Conservation (phyloP, 2,329 filamentous ascomycete species). For the Fusarium humuli region DNA sequence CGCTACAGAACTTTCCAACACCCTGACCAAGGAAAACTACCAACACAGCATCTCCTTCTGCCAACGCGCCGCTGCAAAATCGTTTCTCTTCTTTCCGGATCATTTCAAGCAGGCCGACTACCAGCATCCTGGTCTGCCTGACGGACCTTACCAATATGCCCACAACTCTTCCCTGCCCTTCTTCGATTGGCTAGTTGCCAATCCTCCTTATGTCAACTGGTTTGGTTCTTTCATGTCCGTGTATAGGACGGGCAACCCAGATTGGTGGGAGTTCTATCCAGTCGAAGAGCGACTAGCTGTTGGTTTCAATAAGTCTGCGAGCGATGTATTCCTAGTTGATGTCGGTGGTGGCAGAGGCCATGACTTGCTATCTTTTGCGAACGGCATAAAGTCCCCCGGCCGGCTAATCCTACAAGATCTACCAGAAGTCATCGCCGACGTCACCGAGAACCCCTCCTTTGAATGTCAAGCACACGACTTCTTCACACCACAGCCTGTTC, state of each 20-base stretch:
- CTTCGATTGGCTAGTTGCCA: conserved; percentile 22
- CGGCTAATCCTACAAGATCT: conserved; percentile 38
- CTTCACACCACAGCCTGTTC: conserved; percentile 35
- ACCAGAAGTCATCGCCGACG: conserved; percentile 28
- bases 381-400: neutral
- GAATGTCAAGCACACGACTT: conserved; percentile 31
- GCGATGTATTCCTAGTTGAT: conserved; percentile 31
- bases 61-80: conserved; percentile 10
- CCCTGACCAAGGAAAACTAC: conserved; percentile 16
- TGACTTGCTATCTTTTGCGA: conserved; percentile 31
- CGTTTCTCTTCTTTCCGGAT: conserved; percentile 16
- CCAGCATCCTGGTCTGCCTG: conserved; percentile 4
- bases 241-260: conserved; percentile 15
- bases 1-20: conserved; percentile 24
- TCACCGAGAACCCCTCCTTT: neutral
- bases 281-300: conserved; percentile 2
- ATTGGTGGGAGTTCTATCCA: conserved; percentile 30
- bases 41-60: conserved; percentile 29
- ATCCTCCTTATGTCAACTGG: conserved; percentile 14
- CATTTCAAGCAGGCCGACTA: conserved; percentile 26
- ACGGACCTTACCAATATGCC: conserved; percentile 26
- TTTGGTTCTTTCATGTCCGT: conserved; percentile 36
- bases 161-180: conserved; percentile 15
- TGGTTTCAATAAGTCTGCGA: conserved; percentile 5
- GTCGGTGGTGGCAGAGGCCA: conserved; percentile 38